Conservation (phyloP, 1,284 basidiomycete genomes). For the Boletus subluridellus region DNA sequence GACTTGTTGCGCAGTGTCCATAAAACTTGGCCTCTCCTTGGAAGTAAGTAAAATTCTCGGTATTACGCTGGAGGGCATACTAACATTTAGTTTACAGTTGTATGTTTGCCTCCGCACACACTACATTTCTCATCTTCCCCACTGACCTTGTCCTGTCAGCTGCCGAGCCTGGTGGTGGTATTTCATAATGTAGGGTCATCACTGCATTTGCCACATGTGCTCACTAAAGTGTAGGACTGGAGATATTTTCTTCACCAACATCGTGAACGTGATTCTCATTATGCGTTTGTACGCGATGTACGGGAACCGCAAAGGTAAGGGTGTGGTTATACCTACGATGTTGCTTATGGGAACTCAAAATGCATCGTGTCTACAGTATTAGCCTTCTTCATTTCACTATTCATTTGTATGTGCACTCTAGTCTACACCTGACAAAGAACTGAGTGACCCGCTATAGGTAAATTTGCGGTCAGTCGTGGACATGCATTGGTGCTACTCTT, state of each 20-base stretch:
- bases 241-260: conserved; percentile 1
- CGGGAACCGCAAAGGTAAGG: conserved; percentile 5
- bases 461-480: background rate
- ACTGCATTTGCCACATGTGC: background rate
- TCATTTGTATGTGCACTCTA: background rate
- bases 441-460: background rate
- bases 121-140: background rate
- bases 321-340: too few relatives aligned
- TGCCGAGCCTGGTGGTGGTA: too few relatives aligned
- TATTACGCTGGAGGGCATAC: background rate
- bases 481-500: too few relatives aligned
- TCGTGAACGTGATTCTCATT: conserved; percentile 4
- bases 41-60: background rate
- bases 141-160: background rate
- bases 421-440: background rate
- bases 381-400: background rate
- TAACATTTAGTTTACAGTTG: background rate
- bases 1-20: background rate
- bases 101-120: background rate
- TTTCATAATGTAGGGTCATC: background rate
- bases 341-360: background rate
- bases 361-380: background rate
- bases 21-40: background rate
- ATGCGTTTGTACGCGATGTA: conserved; percentile 10
- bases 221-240: background rate